phyloP scores from a whole-genome alignment of 768 basidiomycete genomes.

The Hericium erinaceus region DNA sequence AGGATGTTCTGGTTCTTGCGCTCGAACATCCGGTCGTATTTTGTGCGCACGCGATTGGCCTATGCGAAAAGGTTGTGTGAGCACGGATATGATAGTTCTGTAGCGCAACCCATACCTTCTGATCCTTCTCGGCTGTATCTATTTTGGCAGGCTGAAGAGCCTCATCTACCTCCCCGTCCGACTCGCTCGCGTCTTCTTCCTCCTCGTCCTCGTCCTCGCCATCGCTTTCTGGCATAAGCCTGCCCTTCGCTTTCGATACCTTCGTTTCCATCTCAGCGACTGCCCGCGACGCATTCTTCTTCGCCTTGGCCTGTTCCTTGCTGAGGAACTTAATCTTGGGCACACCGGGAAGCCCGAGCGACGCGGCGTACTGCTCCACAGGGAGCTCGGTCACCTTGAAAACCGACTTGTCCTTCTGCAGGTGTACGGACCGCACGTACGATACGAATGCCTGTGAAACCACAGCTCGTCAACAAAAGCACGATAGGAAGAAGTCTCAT shows the following conservation, averaged over 20 bases:
- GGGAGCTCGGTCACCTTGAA: slow-evolving; percentile 84
- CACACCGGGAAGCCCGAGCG: slow-evolving; percentile 86
- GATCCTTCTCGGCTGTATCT: not conserved
- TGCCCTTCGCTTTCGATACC: not conserved
- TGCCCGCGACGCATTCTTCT: slow-evolving; percentile 62
- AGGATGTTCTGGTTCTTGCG: slow-evolving; percentile 91
- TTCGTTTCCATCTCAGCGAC: slow-evolving; percentile 15
- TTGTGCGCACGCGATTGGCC: slow-evolving; percentile 60
- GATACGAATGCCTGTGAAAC: slow-evolving; percentile 79
- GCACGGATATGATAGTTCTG: not conserved
- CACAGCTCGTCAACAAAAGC: not conserved
- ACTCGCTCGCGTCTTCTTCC: not conserved
- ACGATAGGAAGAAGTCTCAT: not conserved
- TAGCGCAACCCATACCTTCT: not conserved
- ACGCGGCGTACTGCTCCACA: slow-evolving; percentile 74
- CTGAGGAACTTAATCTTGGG: slow-evolving; percentile 89
- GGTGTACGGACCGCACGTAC: slow-evolving; percentile 84
- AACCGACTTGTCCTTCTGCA: slow-evolving; percentile 90
- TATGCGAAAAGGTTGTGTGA: slow-evolving; percentile 9
- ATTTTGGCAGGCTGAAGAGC: not conserved
- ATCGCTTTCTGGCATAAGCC: not conserved
- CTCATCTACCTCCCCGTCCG: not conserved
- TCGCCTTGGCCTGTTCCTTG: slow-evolving; percentile 57
- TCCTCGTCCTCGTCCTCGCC: slow-evolving; percentile 23
- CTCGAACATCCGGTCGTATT: slow-evolving; percentile 97